These are phyloP conservation scores for Sporobolomyces phaffii DNA, from an alignment of 768 basidiomycete species.

Conservation along the genomic window DNA sequence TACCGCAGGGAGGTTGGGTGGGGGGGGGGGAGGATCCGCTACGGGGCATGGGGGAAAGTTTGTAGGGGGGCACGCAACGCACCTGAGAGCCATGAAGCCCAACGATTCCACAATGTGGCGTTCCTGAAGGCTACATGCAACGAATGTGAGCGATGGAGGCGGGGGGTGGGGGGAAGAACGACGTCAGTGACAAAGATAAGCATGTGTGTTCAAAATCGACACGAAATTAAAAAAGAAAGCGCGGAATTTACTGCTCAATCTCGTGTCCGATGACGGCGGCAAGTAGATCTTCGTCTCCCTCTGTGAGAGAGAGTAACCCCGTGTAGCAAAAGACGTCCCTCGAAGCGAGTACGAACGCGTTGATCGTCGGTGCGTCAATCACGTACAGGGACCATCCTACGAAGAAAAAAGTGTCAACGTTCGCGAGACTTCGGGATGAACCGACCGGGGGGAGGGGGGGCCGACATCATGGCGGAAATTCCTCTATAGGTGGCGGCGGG, in stretches of 20 bases:
- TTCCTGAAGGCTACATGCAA: slow-evolving; percentile 41
- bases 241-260: slow-evolving; percentile 4
- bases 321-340: slow-evolving; percentile 52
- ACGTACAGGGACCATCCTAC: slow-evolving; percentile 51
- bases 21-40: too few species aligned
- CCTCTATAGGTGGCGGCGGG: not conserved
- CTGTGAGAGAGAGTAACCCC: slow-evolving; percentile 48
- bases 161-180: too few species aligned
- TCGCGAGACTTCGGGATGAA: too few species aligned
- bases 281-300: slow-evolving; percentile 49
- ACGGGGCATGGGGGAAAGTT: too few species aligned
- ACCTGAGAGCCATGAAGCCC: slow-evolving; percentile 41
- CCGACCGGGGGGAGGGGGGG: too few species aligned
- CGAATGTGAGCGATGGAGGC: too few species aligned
- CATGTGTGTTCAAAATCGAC: too few species aligned
- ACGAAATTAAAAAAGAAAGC: too few species aligned
- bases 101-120: slow-evolving; percentile 52
- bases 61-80: not conserved
- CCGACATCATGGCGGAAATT: not conserved
- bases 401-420: not conserved
- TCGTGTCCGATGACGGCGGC: slow-evolving; percentile 51
- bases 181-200: too few species aligned
- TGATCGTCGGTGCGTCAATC: slow-evolving; percentile 49
- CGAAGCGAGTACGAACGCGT: slow-evolving; percentile 50
- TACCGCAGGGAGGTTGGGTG: too few species aligned